Evolutionary conservation across 805 yeast genomes (phyloP).

Genomic region (Wickerhamia fluorescens): DNA sequence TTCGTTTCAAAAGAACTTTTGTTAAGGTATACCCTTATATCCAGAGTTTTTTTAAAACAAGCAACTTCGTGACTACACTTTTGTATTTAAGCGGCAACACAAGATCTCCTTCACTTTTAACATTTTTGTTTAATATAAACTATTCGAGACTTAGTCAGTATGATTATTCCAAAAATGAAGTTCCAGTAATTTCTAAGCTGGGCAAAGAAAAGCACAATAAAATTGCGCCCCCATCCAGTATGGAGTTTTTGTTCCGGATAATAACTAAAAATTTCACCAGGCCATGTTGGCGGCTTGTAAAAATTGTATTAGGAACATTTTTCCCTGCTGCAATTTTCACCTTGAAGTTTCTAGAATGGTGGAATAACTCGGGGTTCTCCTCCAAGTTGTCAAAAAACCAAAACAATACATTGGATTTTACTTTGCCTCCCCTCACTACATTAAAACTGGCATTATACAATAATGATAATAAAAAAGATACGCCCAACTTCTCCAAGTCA

Average conservation of each 20-base stretch:
- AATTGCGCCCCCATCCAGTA: slow-evolving; percentile 34
- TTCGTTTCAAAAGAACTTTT: slow-evolving; percentile 33
- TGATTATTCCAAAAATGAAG: slow-evolving; percentile 40
- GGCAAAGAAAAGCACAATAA: slow-evolving; percentile 14
- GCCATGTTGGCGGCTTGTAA: slow-evolving; percentile 27
- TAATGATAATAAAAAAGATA: slow-evolving; percentile 8
- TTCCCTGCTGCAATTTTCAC: slow-evolving; percentile 79
- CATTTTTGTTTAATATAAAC: slow-evolving; percentile 53
- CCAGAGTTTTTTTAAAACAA: slow-evolving; percentile 38
- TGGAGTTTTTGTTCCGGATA: slow-evolving; percentile 26
- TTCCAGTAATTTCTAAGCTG: slow-evolving; percentile 6
- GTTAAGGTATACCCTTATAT: slow-evolving; percentile 57
- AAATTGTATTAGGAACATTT: slow-evolving; percentile 38
- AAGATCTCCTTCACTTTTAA: slow-evolving; percentile 57
- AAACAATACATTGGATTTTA: slow-evolving; percentile 38
- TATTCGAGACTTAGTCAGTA: slow-evolving; percentile 54
- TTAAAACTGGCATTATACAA: slow-evolving; percentile 4
- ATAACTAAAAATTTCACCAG: slow-evolving; percentile 13
- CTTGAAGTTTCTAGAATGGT: slow-evolving; percentile 87
- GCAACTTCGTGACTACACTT: slow-evolving; percentile 53
- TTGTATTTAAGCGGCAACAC: slow-evolving; percentile 60
- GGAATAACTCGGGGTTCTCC: slow-evolving; percentile 74
- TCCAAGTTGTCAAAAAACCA: slow-evolving; percentile 45
- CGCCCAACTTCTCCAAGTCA: slow-evolving; percentile 18
- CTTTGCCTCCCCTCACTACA: slow-evolving; percentile 39